Evolutionary conservation across 192 early-diverging fungal species (phyloP), one percentile per base, ranked within the genome.

Genomic region (Geranomyces variabilis): DNA sequence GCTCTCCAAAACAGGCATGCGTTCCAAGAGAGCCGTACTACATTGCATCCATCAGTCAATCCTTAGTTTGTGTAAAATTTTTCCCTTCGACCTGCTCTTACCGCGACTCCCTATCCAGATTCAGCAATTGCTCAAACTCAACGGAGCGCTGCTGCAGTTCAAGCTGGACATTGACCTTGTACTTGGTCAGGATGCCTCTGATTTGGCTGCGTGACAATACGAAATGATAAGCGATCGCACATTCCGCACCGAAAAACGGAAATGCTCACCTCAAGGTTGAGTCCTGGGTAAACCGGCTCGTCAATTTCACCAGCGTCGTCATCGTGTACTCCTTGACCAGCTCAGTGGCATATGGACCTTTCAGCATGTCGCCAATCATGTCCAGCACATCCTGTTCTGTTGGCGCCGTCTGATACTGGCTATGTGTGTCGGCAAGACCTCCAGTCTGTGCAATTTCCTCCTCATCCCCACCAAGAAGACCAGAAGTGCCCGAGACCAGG

Each of bases 81-180:
- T 2, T n/a, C 33, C n/a, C n/a, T n/a, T n/a, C n/a, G n/a, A 63
- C 3, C 4, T 29, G 44, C 36, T 6, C 22, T 34, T 49, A 93
- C 90, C 64, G 55, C 51, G 60, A 92, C 80, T 77, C 92, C 83
- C 49, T 49, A 64, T 90, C 89, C 15, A 83, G 66, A 51, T 75
- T 46, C 63, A 94, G 90, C 17, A 98, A 80, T 59, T 91, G 88
- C 14, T 79, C 83, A 73, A 90, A 98, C 81, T 99, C 97, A 9
- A 94, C 91, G 6, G 96, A 93, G 44, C 97, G 91, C 74, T 94
- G 89, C 76, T 99, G 97, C 57, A 95, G 89, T 79, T 99, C 97
- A 0, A 94, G 87, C 70, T 96, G 90, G 63, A 91, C 88, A 60
- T 92, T 90, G 9, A 81, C 83, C 36, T 79, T 82, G 69, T 91